Evolutionary conservation across 495 filamentous ascomycete genomes (phyloP).

Genomic region (Aspergillus funiculosus): DNA sequence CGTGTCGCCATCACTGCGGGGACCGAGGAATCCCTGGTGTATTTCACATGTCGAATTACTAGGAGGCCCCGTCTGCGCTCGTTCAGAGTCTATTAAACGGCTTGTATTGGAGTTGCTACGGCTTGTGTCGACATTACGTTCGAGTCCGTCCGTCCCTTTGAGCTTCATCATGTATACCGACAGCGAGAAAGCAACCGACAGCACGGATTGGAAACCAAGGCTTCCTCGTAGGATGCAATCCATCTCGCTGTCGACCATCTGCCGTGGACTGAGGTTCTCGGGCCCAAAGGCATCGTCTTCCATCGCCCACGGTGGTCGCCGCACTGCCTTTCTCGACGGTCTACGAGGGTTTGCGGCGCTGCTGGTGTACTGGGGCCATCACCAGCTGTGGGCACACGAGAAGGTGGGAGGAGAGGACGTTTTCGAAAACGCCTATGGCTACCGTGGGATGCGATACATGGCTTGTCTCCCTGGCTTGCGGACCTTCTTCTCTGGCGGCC

Average conservation of each 20-base stretch:
- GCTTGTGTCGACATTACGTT: no score
- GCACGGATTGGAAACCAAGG: no score
- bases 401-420: constrained; percentile 16
- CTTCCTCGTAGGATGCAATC: no score
- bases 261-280: not conserved
- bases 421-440: constrained; percentile 30
- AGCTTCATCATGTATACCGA: no score
- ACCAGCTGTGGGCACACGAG: constrained; percentile 33
- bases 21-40: no score
- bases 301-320: not conserved
- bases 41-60: no score
- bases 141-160: no score
- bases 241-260: not conserved
- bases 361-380: constrained; percentile 42
- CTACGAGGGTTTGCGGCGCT: constrained; percentile 51
- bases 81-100: no score
- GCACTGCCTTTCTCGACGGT: constrained; percentile 48
- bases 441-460: constrained; percentile 24
- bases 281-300: not conserved
- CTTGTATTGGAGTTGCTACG: no score
- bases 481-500: constrained; percentile 44
- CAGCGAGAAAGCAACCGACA: no score
- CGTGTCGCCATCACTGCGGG: no score
- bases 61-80: no score
- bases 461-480: constrained; percentile 35